Base-by-base conservation (phyloP, 2,329 filamentous ascomycete genomes). In the Claviceps paspali region DNA sequence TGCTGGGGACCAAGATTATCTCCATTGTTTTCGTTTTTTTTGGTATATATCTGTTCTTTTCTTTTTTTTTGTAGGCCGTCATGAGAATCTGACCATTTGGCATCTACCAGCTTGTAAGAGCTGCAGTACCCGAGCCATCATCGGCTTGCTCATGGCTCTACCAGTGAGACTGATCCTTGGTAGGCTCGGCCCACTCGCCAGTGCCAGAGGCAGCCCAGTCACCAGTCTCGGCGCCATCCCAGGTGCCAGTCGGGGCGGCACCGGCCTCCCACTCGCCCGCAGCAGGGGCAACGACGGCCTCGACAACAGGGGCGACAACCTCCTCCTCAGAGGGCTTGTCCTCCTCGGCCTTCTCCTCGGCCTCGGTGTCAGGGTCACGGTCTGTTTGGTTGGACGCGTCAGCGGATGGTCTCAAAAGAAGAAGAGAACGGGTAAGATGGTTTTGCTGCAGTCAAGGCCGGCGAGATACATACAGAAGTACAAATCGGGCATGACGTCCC, bases 401-500 rank as follows among this genome's bases (percentile, higher is more conserved):
- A n/a, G n/a, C n/a, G n/a, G n/a, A 23, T 17, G 9, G 5, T 5
- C 21, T 5, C 3, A 29, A 17, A 18, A 29, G 15, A 17, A 28
- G n/a, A 28, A 28, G 21, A 22, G 21, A 22, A 8, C 8, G 21
- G 8, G 10, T 4, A 27, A 6, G 17, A 19, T 18, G n/a, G 33
- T 14, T 18, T 6, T 15, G 5, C 12, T 21, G 8, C 12, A 29
- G n/a, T 39, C 11, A 15, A 11, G 10, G n/a, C 15, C 5, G 8
- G 22, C 6, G 12, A 14, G 22, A 37, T 27, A 70, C 72, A 50
- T 73, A 76, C 72, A 95, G 81, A 98, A 98, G 85, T 98, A 98
- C 58, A 98, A 72, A 80, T 98, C 91, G 58, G 92, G 85, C 80
- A 98, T 96, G 68, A 93, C 82, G 63, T 98, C 91, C 91, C 91